A percentile compares a stretch with the other conserved stretches of the same genome.
phyloP scores from a whole-genome alignment of 2,329 filamentous ascomycete genomes.

The Aureobasidium sp. region DNA sequence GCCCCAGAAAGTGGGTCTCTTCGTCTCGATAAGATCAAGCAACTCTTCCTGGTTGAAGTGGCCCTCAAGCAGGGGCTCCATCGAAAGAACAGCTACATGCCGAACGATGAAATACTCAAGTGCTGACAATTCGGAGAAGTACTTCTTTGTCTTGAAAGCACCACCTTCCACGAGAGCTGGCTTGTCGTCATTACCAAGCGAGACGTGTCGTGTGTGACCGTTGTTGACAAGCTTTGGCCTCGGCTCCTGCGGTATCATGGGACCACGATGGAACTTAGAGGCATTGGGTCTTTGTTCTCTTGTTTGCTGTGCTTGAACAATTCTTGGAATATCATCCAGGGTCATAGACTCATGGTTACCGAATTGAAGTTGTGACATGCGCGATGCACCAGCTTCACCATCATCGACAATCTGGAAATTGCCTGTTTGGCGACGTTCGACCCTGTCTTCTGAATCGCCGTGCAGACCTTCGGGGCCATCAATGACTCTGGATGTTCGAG shows the following conservation, averaged over 20 bases:
- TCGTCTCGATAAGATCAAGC: constrained; percentile 83
- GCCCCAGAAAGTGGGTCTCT: constrained; percentile 94
- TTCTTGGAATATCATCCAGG: constrained; percentile 89
- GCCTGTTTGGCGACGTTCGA: constrained; percentile 33
- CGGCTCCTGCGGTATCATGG: constrained; percentile 59
- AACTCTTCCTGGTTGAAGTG: constrained; percentile 93
- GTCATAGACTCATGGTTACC: constrained; percentile 87
- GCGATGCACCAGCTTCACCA: constrained; percentile 56
- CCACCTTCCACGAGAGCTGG: constrained; percentile 25
- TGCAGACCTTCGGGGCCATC: constrained; percentile 72
- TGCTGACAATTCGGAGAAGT: constrained; percentile 92
- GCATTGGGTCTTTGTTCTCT: constrained; percentile 79
- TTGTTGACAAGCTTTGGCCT: constrained; percentile 53
- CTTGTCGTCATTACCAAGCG: constrained; percentile 47
- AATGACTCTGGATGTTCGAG: constrained; percentile 84
- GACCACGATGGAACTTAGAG: constrained; percentile 66
- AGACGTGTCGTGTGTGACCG: constrained; percentile 61
- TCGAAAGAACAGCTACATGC: constrained; percentile 87
- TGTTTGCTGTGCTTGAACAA: constrained; percentile 91
- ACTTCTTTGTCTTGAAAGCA: constrained; percentile 62
- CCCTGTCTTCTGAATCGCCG: constrained; percentile 64
- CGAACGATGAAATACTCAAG: constrained; percentile 97
- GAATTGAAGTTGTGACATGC: constrained; percentile 71
- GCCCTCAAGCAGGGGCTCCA: constrained; percentile 84
- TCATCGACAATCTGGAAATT: constrained; percentile 76